phyloP scores from a whole-genome alignment of 345 rosid species.

The Eucalyptus sp. region DNA sequence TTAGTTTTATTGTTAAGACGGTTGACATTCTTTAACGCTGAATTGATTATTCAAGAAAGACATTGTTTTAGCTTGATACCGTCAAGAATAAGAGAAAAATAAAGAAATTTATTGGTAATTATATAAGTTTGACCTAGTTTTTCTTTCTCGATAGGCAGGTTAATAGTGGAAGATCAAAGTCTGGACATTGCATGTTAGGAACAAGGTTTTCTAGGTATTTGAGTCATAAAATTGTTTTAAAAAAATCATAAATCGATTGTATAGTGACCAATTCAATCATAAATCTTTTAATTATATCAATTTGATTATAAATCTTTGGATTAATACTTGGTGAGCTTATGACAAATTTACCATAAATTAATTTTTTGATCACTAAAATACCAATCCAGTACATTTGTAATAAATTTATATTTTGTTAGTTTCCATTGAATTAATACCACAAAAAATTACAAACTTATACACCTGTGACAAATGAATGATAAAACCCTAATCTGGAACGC shows the following conservation, averaged over 20 bases:
- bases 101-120: background rate
- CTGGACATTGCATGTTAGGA: background rate
- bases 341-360: no score
- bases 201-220: background rate
- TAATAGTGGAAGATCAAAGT: background rate
- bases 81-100: background rate
- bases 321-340: no score
- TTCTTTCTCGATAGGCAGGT: background rate
- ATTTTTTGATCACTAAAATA: no score
- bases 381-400: no score
- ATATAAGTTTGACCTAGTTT: background rate
- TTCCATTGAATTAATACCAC: no score
- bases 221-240: no score
- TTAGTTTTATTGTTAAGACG: background rate
- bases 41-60: background rate
- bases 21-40: background rate
- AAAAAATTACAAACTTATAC: no score
- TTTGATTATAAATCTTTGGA: no score
- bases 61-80: background rate
- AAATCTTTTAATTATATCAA: rapidly evolving
- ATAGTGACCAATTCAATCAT: rapidly evolving
- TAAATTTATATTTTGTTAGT: no score
- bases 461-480: no score
- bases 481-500: rapidly evolving
- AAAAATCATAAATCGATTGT: background rate